Percentiles rank a stretch among this genome's conserved stretches.
Conservation (phyloP, 768 basidiomycete genomes). For the Crucibulum laeve region DNA sequence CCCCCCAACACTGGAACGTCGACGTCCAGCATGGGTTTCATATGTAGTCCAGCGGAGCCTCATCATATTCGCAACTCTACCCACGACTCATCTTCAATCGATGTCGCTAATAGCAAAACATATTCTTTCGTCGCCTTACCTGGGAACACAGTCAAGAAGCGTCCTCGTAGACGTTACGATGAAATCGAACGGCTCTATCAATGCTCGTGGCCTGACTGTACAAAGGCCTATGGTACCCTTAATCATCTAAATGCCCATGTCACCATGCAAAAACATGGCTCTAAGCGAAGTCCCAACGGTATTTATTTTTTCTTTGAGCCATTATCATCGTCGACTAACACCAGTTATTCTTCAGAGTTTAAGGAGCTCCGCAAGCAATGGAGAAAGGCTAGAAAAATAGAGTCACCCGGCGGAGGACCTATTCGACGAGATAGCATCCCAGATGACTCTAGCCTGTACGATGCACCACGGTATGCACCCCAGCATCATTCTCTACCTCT, state of each 20-base stretch:
- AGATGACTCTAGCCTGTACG: conserved; percentile 25
- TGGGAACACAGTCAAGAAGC: conserved; percentile 77
- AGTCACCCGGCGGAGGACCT: conserved; percentile 19
- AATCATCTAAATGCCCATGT: conserved; percentile 99
- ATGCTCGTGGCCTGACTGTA: conserved; percentile 75
- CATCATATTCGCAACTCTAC: conserved; percentile 21
- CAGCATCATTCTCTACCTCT: conserved; percentile 17
- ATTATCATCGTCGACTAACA: conserved; percentile 12
- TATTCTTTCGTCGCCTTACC: conserved; percentile 82
- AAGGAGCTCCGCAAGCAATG: conserved; percentile 96
- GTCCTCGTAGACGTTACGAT: conserved; percentile 83
- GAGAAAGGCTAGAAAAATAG: conserved; percentile 84
- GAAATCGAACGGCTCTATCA: conserved; percentile 94
- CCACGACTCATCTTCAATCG: conserved; percentile 22
- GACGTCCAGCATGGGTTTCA: conserved; percentile 35
- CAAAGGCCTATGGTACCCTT: conserved; percentile 89
- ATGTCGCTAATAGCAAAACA: conserved; percentile 53
- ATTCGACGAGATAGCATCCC: conserved; percentile 28
- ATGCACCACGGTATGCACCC: conserved; percentile 23
- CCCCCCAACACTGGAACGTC: conserved; percentile 63
- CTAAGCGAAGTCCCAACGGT: conserved; percentile 89
- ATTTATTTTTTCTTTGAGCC: conserved; percentile 23
- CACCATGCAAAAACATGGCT: conserved; percentile 95
- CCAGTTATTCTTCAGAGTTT: conserved; percentile 66
- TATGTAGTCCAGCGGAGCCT: conserved; percentile 19